Evolutionary conservation across 352 stramenopile genomes (phyloP), one percentile per base, ranked within the genome.

Genomic region (Phytophthora cryptogea): DNA sequence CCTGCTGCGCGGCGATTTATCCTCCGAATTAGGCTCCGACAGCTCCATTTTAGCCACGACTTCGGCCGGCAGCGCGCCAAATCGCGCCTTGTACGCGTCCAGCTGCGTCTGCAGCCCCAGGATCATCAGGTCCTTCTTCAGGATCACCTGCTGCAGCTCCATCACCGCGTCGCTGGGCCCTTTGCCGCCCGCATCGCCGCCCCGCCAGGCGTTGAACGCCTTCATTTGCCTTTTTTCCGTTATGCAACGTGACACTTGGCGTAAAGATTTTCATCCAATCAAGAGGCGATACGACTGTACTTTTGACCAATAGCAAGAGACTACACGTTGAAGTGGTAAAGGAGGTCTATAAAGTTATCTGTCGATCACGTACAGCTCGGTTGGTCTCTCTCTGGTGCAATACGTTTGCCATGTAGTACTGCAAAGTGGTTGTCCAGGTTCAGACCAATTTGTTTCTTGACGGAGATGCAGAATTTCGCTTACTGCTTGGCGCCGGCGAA

Each of bases 71-170:
- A 93, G 57, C 30, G 68, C 56, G 28, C 84, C 84, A 42, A 80
- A 88, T 10, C 68, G 76, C 36, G 66, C 49, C 39, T 63, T 54
- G 58, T 93, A 93, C 41, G 74, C 82, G 33, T 80, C 65, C 52
- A 93, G 62, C 59, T 84, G 80, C 45, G 66, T 84, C 72, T 90
- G 80, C 13, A 93, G 68, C 53, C 84, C 73, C 23, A 93, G 63
- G 59, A 93, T 91, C 80, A 91, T 90, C 55, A 89, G 63, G 59
- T 93, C 84, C 60, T 93, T 93, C 68, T 91, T 88, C 49, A 89
- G 64, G 52, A 93, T 91, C 54, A 93, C 76, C 40, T 89, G 81
- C 67, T 93, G 81, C 44, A 93, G 76, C 70, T 89, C 81, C 32
- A 69, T 43, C 16, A 90, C 68, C 32, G 64, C 68, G 51, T 70